Conservation (phyloP, 2,329 filamentous ascomycete genomes). For the Claviceps cyperi region DNA sequence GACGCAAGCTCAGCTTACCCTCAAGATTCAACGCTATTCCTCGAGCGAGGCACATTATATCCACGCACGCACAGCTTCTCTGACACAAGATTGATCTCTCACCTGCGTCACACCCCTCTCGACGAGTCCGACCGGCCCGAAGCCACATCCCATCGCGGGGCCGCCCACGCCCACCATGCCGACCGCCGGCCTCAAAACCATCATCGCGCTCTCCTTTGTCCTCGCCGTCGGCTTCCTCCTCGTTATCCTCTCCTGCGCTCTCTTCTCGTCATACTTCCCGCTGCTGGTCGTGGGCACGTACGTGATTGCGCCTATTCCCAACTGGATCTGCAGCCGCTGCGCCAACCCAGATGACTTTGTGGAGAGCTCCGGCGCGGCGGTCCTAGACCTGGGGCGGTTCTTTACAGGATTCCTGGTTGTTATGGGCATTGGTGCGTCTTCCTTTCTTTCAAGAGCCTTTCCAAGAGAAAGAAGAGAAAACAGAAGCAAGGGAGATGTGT, state of each 20-base stretch:
- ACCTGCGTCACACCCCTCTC: not conserved
- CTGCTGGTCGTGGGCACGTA: conserved; percentile 94
- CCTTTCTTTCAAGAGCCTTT: too few species aligned
- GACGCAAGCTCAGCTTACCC: too few species aligned
- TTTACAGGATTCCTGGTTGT: conserved; percentile 89
- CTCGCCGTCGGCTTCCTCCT: conserved; percentile 97
- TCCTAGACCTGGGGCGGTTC: conserved; percentile 90
- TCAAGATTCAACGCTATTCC: too few species aligned
- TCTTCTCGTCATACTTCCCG: conserved; percentile 90
- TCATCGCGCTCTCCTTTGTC: conserved; percentile 97
- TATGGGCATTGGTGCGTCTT: conserved; percentile 78
- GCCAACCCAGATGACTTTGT: conserved; percentile 93
- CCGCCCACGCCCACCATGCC: conserved; percentile 31
- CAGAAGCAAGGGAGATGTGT: not conserved
- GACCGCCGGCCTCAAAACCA: conserved; percentile 92
- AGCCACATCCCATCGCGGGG: conserved; percentile 5
- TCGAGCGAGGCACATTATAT: not conserved
- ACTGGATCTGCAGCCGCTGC: conserved; percentile 86
- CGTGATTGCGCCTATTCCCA: conserved; percentile 81
- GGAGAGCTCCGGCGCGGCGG: conserved; percentile 63
- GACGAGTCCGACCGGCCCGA: too few species aligned
- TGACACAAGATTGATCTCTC: not conserved
- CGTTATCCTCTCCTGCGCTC: conserved; percentile 91
- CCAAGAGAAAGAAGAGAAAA: not conserved
- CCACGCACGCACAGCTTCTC: not conserved